Evolutionary conservation across 129 eudicot species (phyloP).

Genomic region (Pulicaria dysenterica): DNA sequence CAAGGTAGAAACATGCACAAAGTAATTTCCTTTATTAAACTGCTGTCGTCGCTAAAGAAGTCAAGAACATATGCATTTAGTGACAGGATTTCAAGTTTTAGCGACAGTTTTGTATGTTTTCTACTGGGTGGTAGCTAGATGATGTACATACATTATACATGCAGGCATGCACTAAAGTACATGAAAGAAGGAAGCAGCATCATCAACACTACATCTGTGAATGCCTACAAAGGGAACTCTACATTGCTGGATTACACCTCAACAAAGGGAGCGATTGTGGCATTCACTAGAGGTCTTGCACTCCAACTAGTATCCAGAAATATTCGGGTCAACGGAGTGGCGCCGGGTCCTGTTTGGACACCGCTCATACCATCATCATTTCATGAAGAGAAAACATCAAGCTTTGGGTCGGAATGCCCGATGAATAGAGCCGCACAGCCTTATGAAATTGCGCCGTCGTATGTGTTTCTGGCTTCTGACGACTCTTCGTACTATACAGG

Average conservation of each 20-base stretch:
- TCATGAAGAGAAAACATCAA: constrained; percentile 48
- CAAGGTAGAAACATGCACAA: constrained; percentile 45
- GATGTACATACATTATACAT: background rate
- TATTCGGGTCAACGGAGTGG: constrained; percentile 85
- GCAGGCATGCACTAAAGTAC: constrained; percentile 80
- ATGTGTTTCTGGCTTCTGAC: constrained; percentile 71
- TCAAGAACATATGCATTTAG: no score
- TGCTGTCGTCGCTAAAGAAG: no score
- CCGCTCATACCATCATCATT: constrained; percentile 85
- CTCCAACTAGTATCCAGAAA: constrained; percentile 67
- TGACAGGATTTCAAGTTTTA: no score
- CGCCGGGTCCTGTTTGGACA: constrained; percentile 96
- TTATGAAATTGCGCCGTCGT: constrained; percentile 65
- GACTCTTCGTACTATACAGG: constrained; percentile 82
- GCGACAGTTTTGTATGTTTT: no score
- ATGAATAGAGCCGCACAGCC: constrained; percentile 93
- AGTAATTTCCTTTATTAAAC: no score
- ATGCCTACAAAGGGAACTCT: constrained; percentile 65
- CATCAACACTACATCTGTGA: constrained; percentile 70
- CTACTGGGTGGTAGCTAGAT: no score
- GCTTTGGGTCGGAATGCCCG: constrained; percentile 71
- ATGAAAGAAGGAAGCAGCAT: constrained; percentile 78
- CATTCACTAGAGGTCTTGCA: constrained; percentile 76
- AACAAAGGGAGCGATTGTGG: constrained; percentile 86
- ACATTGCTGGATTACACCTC: constrained; percentile 61